phyloP scores from a whole-genome alignment of 2,329 filamentous ascomycete species.

The Chaetomium globosum region DNA sequence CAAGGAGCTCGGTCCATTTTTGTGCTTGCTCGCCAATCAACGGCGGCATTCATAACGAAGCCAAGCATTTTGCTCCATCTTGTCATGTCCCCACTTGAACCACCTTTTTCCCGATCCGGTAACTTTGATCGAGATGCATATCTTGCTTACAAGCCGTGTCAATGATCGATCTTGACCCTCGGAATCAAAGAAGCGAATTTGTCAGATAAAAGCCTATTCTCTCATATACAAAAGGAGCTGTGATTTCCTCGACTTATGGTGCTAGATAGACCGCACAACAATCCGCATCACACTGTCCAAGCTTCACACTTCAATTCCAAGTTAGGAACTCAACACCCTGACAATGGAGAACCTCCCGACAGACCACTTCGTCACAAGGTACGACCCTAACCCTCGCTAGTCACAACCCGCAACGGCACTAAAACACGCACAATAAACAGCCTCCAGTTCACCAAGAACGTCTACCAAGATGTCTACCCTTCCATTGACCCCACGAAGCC shows the following conservation, averaged over 20 bases:
- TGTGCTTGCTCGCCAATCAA: constrained; percentile 3
- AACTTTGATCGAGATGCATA: constrained; percentile 20
- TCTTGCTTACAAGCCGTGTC: neutral
- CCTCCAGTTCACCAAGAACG: constrained; percentile 19
- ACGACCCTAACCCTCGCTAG: neutral
- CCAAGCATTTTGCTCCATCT: neutral
- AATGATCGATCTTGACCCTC: neutral
- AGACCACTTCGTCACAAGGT: constrained; percentile 19
- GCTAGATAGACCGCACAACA: neutral
- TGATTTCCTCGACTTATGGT: neutral
- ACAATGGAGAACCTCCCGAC: constrained; percentile 9
- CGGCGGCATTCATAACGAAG: neutral
- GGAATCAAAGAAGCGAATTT: neutral
- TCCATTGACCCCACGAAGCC: constrained; percentile 15
- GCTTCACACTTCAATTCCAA: neutral
- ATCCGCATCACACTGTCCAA: neutral
- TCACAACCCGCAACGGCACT: neutral
- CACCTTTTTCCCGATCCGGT: neutral
- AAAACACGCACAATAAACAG: neutral
- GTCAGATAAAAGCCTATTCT: neutral
- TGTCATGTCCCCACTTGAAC: neutral
- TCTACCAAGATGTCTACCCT: constrained; percentile 18
- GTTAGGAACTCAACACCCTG: neutral
- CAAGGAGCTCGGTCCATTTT: neutral
- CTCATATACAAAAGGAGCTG: neutral